Evolutionary conservation across 768 basidiomycete genomes (phyloP).

Genomic region (Boletus reticulatus): DNA sequence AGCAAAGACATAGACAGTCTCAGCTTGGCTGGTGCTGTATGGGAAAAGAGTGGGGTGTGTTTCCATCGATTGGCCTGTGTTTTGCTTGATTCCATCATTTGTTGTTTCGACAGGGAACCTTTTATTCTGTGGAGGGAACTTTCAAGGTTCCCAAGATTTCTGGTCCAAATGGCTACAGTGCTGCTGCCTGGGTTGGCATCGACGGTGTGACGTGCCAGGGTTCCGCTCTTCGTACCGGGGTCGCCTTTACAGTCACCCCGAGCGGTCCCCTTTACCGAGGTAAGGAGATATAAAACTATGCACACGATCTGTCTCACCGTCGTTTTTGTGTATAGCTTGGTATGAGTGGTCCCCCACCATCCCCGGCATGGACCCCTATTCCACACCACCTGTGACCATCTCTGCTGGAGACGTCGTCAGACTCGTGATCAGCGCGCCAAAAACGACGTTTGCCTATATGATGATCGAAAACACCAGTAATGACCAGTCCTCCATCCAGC

Average conservation of each 20-base stretch:
- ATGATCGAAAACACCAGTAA: constrained; percentile 2
- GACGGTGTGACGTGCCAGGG: neutral
- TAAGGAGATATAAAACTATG: neutral
- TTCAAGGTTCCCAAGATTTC: neutral
- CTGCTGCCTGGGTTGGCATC: constrained; percentile 6
- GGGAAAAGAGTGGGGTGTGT: neutral
- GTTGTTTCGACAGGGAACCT: constrained; percentile 2
- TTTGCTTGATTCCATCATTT: neutral
- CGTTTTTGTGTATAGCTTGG: constrained; percentile 2
- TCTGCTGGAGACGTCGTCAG: constrained; percentile 10
- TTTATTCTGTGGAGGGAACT: neutral
- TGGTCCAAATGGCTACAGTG: neutral
- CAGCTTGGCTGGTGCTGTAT: constrained; percentile 2
- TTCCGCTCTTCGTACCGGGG: constrained; percentile 3
- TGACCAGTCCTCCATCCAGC: neutral
- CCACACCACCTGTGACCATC: neutral
- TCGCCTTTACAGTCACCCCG: neutral
- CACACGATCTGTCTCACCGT: neutral
- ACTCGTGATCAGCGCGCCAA: neutral
- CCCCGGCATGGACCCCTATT: too few relatives aligned
- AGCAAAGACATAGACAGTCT: too few relatives aligned
- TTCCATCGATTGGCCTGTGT: neutral
- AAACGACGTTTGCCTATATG: neutral
- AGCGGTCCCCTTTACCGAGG: neutral
- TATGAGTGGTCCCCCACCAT: constrained; percentile 5